Base-by-base conservation (phyloP, 352 stramenopile species). In the Globisporangium heterothallicum region DNA sequence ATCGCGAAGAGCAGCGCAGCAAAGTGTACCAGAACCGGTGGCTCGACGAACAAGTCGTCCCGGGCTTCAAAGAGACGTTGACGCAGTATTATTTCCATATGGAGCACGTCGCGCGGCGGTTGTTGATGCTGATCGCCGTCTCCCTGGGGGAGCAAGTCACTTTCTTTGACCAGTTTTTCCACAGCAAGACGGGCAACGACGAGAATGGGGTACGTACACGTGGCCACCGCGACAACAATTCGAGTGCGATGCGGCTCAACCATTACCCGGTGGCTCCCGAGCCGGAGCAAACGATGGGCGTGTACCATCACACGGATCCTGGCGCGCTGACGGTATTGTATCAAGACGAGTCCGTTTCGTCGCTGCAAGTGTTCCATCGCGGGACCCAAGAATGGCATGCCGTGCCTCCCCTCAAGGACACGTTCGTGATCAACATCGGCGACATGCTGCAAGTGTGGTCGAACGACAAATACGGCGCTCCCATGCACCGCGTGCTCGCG, bases 11-110 rank as follows among this genome's bases (percentile, higher is more conserved):
- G n/a, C n/a, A n/a, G n/a, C n/a, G n/a, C n/a, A n/a, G n/a, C n/a
- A n/a, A n/a, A n/a, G n/a, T n/a, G n/a, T n/a, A 90, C 43, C 69
- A 78, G 49, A 98, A 98, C 64, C 84, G 92, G 60, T 92, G 81
- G 79, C 64, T 78, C 4, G 45, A 63, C 16, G 65, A 86, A 2
- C 36, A 66, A 0, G 22, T 36, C 18, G 41, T 92, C 1, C 77
- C 75, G 0, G 65, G 58, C 4, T 96, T 97, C 59, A 76, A 73
- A 21, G 49, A 26, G 3, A 61, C 53, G 13, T 76, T 82, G 66
- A 42, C 46, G 27, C 53, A 47, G n/a, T 84, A 84, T 56, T 84
- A 68, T 54, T 41, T 52, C 38, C 61, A 55, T 48, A 80, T 84
- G 61, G 67, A 78, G 49, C 63, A 79, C 58, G 72, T 87, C 34